A percentile compares a stretch with the other conserved stretches of the same genome.
phyloP scores from a whole-genome alignment of 83 land plant species.

The Diphasiastrum complanatum region DNA sequence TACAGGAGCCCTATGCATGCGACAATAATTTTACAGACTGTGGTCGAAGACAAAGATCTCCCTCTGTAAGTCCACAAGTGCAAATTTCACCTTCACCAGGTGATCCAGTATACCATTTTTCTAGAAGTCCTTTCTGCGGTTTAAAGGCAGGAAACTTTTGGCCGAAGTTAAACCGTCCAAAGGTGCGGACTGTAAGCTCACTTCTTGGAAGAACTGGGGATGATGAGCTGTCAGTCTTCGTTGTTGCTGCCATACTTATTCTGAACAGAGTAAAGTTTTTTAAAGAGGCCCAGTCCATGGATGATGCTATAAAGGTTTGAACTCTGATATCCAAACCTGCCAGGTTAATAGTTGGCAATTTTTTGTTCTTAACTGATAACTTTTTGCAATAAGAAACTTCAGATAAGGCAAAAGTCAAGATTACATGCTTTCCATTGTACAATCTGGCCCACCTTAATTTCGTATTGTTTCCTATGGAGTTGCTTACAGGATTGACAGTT shows the following conservation, averaged over 20 bases:
- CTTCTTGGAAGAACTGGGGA: slow-evolving; percentile 5
- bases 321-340: not conserved
- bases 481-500: too few species aligned
- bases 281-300: slow-evolving; percentile 18
- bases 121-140: too few species aligned
- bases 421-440: too few species aligned
- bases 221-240: slow-evolving; percentile 9
- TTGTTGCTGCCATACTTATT: slow-evolving; percentile 6
- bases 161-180: not conserved
- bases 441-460: too few species aligned
- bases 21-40: too few species aligned
- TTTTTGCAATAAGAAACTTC: not conserved
- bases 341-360: not conserved
- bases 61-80: too few species aligned
- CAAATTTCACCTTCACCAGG: too few species aligned
- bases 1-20: too few species aligned
- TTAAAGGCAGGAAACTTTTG: too few species aligned
- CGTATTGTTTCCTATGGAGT: too few species aligned
- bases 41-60: too few species aligned
- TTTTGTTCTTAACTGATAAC: not conserved
- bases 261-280: slow-evolving; percentile 5
- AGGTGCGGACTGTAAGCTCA: not conserved
- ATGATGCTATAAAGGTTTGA: slow-evolving; percentile 10
- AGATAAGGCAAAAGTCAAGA: not conserved
- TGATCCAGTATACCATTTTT: too few species aligned